Conservation (phyloP, 2,329 filamentous ascomycete genomes). For the Aspergillus bombycis region DNA sequence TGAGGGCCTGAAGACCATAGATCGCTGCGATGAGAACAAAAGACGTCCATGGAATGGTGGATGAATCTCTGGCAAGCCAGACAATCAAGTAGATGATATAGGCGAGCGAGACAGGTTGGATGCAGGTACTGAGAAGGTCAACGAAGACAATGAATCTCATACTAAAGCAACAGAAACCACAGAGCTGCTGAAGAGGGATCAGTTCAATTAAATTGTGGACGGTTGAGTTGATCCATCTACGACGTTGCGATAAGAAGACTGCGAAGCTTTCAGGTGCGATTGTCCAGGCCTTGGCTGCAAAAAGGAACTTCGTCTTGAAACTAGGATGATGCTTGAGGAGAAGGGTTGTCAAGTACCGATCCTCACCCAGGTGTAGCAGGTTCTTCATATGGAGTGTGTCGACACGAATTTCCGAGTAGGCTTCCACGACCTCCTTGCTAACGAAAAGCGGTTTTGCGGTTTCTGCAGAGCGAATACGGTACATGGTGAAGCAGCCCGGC, state of each 20-base stretch:
- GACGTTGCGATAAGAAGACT: conserved; percentile 96
- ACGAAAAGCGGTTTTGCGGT: conserved; percentile 96
- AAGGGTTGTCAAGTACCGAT: conserved; percentile 94
- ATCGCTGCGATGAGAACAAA: conserved; percentile 93
- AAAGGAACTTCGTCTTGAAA: conserved; percentile 99
- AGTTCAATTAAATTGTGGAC: conserved; percentile 97
- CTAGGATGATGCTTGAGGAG: conserved; percentile 88
- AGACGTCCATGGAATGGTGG: conserved; percentile 76
- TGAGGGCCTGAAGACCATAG: conserved; percentile 94
- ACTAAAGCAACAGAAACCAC: conserved; percentile 99
- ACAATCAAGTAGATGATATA: conserved; percentile 92
- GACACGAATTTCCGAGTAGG: conserved; percentile 89
- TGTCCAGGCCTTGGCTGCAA: conserved; percentile 90
- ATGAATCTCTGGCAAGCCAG: conserved; percentile 63
- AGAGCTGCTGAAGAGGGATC: conserved; percentile 89
- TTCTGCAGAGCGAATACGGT: conserved; percentile 91
- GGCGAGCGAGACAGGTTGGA: conserved; percentile 86
- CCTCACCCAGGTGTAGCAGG: conserved; percentile 90
- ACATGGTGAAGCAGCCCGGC: conserved; percentile 99
- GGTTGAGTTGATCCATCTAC: conserved; percentile 99
- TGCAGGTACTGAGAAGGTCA: conserved; percentile 86
- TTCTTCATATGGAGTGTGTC: conserved; percentile 99
- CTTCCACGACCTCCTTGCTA: conserved; percentile 84
- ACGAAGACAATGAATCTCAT: conserved; percentile 98
- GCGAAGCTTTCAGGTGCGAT: conserved; percentile 92